These are phyloP conservation scores for Rhizoctonia solani DNA, from an alignment of 1,284 basidiomycete genomes.

Conservation along the genomic window DNA sequence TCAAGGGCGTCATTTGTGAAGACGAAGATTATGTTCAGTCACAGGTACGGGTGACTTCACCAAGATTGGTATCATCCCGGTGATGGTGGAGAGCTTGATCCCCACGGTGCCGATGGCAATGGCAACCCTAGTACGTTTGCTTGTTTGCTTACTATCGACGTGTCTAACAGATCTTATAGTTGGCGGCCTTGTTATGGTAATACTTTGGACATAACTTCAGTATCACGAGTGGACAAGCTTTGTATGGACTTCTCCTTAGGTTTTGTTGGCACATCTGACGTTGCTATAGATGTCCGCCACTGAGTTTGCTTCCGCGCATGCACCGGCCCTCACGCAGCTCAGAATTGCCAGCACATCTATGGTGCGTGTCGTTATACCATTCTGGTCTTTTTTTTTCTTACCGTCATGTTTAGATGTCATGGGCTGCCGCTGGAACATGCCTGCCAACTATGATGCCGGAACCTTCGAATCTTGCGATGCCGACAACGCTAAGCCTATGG, in stretches of 20 bases:
- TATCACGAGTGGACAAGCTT: conserved; percentile 64
- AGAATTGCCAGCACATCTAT: conserved; percentile 57
- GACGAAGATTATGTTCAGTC: conserved; percentile 50
- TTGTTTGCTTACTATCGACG: conserved; percentile 13
- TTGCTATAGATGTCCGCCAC: conserved; percentile 55
- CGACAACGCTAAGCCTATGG: conserved; percentile 59
- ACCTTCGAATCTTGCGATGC: conserved; percentile 58
- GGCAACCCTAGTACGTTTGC: conserved; percentile 53
- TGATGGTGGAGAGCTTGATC: conserved; percentile 64
- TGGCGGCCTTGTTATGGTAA: conserved; percentile 73
- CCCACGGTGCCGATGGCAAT: conserved; percentile 57
- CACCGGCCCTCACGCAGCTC: conserved; percentile 60
- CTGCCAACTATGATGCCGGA: conserved; percentile 57
- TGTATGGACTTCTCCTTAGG: conserved; percentile 45
- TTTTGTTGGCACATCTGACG: conserved; percentile 25
- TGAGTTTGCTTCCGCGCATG: conserved; percentile 78
- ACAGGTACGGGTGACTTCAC: conserved; percentile 43
- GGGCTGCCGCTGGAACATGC: conserved; percentile 58
- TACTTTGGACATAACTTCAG: conserved; percentile 63
- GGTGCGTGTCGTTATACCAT: conserved; percentile 20
- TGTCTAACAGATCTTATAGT: conserved; percentile 46
- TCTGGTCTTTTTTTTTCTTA: not conserved
- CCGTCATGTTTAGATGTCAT: conserved; percentile 46
- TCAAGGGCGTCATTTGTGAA: conserved; percentile 68
- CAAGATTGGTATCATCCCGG: conserved; percentile 66